These are phyloP conservation scores for Phytophthora litchii DNA, from an alignment of 352 stramenopile genomes.

Conservation along the genomic window DNA sequence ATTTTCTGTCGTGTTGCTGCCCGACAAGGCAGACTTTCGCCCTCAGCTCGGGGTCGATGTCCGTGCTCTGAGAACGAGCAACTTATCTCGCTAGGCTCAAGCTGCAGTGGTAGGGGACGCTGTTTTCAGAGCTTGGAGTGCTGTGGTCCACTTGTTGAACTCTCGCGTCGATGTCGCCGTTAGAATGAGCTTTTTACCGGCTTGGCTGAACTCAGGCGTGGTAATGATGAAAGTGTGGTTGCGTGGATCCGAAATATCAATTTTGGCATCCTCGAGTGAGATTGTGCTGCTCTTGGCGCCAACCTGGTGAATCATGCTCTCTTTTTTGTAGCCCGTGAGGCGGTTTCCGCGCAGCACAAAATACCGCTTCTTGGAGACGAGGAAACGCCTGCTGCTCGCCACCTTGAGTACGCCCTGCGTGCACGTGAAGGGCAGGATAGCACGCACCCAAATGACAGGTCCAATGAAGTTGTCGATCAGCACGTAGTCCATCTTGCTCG, in stretches of 20 bases:
- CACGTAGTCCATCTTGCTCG: slow-evolving; percentile 77
- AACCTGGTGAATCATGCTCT: slow-evolving; percentile 73
- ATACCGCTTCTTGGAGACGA: slow-evolving; percentile 88
- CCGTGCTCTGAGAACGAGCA: slow-evolving; percentile 7
- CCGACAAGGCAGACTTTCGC: slow-evolving; percentile 18
- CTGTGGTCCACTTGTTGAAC: slow-evolving; percentile 87
- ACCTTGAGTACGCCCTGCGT: slow-evolving; percentile 86
- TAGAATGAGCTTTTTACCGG: slow-evolving; percentile 83
- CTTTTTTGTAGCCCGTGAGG: slow-evolving; percentile 79
- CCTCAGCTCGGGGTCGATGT: slow-evolving; percentile 6
- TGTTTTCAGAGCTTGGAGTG: slow-evolving; percentile 55
- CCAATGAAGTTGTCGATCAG: slow-evolving; percentile 88
- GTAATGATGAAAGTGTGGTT: slow-evolving; percentile 79
- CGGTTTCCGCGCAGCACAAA: slow-evolving; percentile 72
- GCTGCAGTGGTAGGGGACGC: slow-evolving; percentile 43
- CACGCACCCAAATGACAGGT: slow-evolving; percentile 81
- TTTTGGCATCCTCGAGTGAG: slow-evolving; percentile 62
- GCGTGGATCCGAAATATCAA: slow-evolving; percentile 70
- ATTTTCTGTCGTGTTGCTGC: slow-evolving; percentile 36
- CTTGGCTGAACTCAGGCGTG: slow-evolving; percentile 71
- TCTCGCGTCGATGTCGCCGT: slow-evolving; percentile 74
- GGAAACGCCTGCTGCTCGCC: slow-evolving; percentile 73
- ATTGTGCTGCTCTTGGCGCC: slow-evolving; percentile 78
- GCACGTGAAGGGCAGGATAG: slow-evolving; percentile 87
- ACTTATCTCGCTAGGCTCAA: slow-evolving; percentile 24